These are phyloP conservation scores for Ambrosia trifida DNA, from an alignment of 129 eudicot species.

Conservation along the genomic window DNA sequence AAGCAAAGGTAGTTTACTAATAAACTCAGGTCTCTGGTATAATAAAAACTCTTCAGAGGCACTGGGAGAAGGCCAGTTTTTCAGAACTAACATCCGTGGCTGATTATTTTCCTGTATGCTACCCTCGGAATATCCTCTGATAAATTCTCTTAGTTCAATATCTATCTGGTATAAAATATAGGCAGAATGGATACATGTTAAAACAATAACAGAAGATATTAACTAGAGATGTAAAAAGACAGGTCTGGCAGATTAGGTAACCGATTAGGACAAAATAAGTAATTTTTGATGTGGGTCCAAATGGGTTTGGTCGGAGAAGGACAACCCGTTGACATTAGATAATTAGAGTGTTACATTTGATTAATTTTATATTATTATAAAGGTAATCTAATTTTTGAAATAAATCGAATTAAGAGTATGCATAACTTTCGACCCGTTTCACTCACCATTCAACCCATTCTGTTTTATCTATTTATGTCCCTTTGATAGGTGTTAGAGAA, in stretches of 20 bases:
- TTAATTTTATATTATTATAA: neutral
- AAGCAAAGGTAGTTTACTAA: conserved; percentile 78
- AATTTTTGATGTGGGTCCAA: neutral
- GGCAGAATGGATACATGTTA: conserved; percentile 14
- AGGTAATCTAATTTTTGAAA: neutral
- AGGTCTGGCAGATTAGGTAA: neutral
- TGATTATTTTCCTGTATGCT: conserved; percentile 55
- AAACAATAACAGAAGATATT: conserved; percentile 8
- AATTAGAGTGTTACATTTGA: neutral
- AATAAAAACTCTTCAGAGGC: conserved; percentile 86
- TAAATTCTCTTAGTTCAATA: conserved; percentile 79
- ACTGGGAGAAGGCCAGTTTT: conserved; percentile 98
- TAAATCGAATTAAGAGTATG: neutral
- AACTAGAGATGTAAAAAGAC: neutral
- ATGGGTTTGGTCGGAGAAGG: neutral
- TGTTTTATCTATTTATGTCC: neutral
- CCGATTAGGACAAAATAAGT: neutral
- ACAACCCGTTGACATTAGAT: neutral
- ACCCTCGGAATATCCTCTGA: conserved; percentile 91
- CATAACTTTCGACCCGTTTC: conserved; percentile 3
- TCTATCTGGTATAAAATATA: conserved; percentile 56
- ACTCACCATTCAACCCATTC: neutral
- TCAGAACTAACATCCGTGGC: conserved; percentile 71
- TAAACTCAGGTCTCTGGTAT: conserved; percentile 94
- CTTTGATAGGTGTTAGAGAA: neutral